Evolutionary conservation across 208 protist genomes (phyloP).

Genomic region (Trypanosomatidae sp.): DNA sequence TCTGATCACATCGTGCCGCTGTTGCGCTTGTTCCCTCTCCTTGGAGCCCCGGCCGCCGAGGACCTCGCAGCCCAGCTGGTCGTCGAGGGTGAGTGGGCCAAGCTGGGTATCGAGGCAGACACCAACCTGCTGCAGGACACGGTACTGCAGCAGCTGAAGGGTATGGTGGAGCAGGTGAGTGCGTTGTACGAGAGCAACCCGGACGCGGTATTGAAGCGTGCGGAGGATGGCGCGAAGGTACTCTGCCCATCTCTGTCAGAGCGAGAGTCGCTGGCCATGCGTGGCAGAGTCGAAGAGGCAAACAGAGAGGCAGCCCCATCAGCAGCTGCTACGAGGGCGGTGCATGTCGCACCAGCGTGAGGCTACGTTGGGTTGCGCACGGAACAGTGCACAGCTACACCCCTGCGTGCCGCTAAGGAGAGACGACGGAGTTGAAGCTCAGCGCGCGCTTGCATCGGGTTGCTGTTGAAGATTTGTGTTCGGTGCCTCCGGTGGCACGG

Average conservation of each 20-base stretch:
- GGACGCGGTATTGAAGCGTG: conserved; percentile 60
- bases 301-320: neutral
- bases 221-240: conserved; percentile 64
- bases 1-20: conserved; percentile 79
- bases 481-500: neutral
- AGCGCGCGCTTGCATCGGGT: neutral
- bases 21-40: conserved; percentile 72
- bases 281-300: conserved; percentile 8
- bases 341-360: neutral
- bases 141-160: conserved; percentile 45
- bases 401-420: neutral
- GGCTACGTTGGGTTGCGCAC: neutral
- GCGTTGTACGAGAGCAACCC: conserved; percentile 62
- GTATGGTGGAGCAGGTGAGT: conserved; percentile 64
- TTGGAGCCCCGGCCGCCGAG: conserved; percentile 69
- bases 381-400: neutral
- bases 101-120: conserved; percentile 47
- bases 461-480: neutral
- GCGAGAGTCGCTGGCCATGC: conserved; percentile 39
- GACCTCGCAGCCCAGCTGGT: conserved; percentile 79
- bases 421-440: neutral
- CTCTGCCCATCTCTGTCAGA: conserved; percentile 55
- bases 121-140: conserved; percentile 65
- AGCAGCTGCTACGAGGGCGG: neutral
- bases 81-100: conserved; percentile 78